Evolutionary conservation across 441 rosid species (phyloP), one percentile per base, ranked within the genome.

Genomic region (Viola pubescens): DNA sequence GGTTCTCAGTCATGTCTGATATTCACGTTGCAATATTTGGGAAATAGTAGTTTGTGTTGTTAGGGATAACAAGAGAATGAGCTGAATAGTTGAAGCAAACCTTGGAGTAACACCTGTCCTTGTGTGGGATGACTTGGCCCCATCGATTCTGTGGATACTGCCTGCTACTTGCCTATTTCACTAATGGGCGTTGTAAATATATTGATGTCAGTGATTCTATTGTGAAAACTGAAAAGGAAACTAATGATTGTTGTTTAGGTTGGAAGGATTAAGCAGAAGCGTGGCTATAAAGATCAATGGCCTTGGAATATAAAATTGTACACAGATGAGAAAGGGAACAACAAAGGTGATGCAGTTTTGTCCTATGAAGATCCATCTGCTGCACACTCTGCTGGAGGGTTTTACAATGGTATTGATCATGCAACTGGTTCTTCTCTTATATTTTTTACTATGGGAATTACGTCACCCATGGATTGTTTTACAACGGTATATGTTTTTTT

Each of bases 211-310:
- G 19, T 34, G 8, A 26, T 54, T 47, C 26, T 13, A 14, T 13
- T 11, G 8, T 70, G 45, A 12, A 19, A 7, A 46, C 37, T 58
- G 60, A 58, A 34, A 10, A 57, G 49, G 10, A 43, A n/a, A 10
- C 9, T 0, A 14, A 7, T 7, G 1, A 26, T 45, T 56, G n/a
- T 46, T 57, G 2, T 39, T n/a, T 77, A 94, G 98, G 95, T 94
- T 72, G 94, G 88, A 74, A 80, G 91, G 81, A 82, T 89, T 64
- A 94, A 94, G 83, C 97, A 94, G 76, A 94, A 94, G 80, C 80
- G 95, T 52, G 98, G 98, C 19, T 90, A 81, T 68, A 94, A 90
- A 74, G 97, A 90, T 79, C 96, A 94, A 61, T 90, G 97, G 98
- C 97, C 97, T 4, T 94, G 86, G 81, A 89, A 94, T 67, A 82